These are phyloP conservation scores for Flagelloscypha sp. DNA, from an alignment of 768 basidiomycete genomes.

Conservation along the genomic window DNA sequence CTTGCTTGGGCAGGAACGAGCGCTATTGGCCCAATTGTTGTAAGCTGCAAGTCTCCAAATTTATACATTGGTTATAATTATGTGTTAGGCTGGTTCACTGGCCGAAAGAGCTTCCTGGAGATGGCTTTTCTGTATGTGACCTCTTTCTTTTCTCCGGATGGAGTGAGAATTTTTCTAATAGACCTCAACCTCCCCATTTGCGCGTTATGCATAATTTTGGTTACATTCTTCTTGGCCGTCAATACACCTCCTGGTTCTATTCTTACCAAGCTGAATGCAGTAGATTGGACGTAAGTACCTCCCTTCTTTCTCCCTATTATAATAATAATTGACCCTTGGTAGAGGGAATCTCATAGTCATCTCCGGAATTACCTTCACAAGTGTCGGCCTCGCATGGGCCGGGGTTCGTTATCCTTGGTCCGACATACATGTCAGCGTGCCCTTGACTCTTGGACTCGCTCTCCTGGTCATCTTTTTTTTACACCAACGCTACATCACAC, in stretches of 20 bases:
- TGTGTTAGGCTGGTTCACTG: slow-evolving; percentile 2
- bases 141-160: background rate
- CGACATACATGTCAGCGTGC: slow-evolving; percentile 28
- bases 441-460: slow-evolving; percentile 29
- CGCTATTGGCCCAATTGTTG: too few relatives aligned
- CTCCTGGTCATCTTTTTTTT: slow-evolving; percentile 21
- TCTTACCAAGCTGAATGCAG: slow-evolving; percentile 17
- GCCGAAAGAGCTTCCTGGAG: slow-evolving; percentile 20
- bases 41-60: too few relatives aligned
- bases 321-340: background rate
- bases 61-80: slow-evolving; percentile 18
- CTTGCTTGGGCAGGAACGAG: slow-evolving; percentile 23
- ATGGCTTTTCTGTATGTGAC: slow-evolving; percentile 19
- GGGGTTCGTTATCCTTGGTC: slow-evolving; percentile 29
- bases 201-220: slow-evolving; percentile 11
- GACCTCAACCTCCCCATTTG: slow-evolving; percentile 27
- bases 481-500: slow-evolving; percentile 19
- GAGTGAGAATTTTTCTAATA: slow-evolving; percentile 2
- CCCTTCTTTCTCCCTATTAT: background rate
- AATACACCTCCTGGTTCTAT: slow-evolving; percentile 20
- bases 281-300: slow-evolving; percentile 28
- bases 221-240: slow-evolving; percentile 14
- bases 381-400: slow-evolving; percentile 34
- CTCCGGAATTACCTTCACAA: slow-evolving; percentile 18
- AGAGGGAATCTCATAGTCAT: slow-evolving; percentile 30